Conservation (phyloP, 2,329 filamentous ascomycete species). For the Talaromyces sp. region DNA sequence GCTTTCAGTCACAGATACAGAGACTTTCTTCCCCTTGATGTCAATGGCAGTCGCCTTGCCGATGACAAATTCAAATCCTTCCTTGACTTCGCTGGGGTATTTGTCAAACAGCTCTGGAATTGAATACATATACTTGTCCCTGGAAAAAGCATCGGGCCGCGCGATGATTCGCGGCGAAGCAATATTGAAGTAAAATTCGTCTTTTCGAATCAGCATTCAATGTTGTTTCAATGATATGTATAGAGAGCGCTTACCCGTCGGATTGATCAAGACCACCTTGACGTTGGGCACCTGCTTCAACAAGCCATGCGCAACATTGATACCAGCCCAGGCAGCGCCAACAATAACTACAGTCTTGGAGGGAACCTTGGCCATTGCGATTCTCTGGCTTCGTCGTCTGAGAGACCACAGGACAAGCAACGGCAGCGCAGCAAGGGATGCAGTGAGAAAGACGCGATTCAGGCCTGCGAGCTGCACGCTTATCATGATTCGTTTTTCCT, state of each 20-base stretch:
- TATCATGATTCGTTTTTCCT: not conserved
- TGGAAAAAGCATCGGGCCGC: conserved; percentile 29
- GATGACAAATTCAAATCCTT: conserved; percentile 38
- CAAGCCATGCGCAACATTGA: conserved; percentile 24
- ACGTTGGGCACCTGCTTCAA: conserved; percentile 24
- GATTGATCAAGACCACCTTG: conserved; percentile 49
- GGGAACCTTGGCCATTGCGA: conserved; percentile 5
- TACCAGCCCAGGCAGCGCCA: conserved; percentile 27
- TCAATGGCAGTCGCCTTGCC: conserved; percentile 31
- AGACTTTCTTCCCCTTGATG: conserved; percentile 27
- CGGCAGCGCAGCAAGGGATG: not conserved
- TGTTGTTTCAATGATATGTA: too few relatives aligned
- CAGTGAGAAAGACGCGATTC: not conserved
- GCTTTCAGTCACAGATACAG: conserved; percentile 27
- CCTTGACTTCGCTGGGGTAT: conserved; percentile 30
- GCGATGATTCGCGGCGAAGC: conserved; percentile 47
- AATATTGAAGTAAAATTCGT: conserved; percentile 47
- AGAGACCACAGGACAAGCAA: conserved; percentile 4
- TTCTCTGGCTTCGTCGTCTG: conserved; percentile 3
- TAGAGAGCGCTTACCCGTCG: conserved; percentile 23
- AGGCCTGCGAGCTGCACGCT: not conserved
- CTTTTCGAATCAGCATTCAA: conserved; percentile 7
- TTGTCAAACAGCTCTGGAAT: conserved; percentile 44
- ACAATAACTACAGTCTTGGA: conserved; percentile 23
- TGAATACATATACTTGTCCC: conserved; percentile 26